These are phyloP conservation scores for Pezicula rhizophila DNA, from an alignment of 2,329 filamentous ascomycete species.

Conservation along the genomic window DNA sequence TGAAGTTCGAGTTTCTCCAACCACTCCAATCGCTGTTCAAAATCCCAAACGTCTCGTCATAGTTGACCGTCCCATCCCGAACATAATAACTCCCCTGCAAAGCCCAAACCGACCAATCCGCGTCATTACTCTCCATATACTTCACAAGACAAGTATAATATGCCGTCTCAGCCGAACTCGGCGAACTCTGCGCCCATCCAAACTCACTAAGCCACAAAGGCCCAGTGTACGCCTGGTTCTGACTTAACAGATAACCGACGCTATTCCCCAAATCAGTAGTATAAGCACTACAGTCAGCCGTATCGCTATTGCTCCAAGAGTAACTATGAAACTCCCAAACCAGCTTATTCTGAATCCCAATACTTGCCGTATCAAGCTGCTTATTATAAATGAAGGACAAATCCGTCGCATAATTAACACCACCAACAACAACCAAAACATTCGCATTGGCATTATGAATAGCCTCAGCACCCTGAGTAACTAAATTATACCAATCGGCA, in stretches of 20 bases:
- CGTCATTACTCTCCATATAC: conserved; percentile 49
- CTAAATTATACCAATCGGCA: conserved; percentile 44
- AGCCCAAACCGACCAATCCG: conserved; percentile 55
- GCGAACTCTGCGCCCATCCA: conserved; percentile 27
- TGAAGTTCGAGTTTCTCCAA: conserved; percentile 32
- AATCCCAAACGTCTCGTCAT: conserved; percentile 48
- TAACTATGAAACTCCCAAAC: conserved; percentile 58
- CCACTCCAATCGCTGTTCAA: conserved; percentile 38
- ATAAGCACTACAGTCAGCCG: conserved; percentile 37
- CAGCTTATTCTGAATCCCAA: conserved; percentile 38
- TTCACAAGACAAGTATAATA: conserved; percentile 47
- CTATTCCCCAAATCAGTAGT: conserved; percentile 39
- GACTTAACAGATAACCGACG: conserved; percentile 46
- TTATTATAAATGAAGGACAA: conserved; percentile 36
- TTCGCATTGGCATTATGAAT: conserved; percentile 48
- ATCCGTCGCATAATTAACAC: conserved; percentile 47
- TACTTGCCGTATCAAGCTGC: conserved; percentile 38
- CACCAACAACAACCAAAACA: conserved; percentile 48
- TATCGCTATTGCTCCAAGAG: conserved; percentile 45
- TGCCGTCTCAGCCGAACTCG: conserved; percentile 38
- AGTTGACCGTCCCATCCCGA: conserved; percentile 41
- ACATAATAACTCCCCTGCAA: conserved; percentile 54
- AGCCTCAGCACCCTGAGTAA: conserved; percentile 39
- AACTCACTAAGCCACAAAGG: conserved; percentile 56
- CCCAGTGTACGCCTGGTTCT: conserved; percentile 40